These are phyloP conservation scores for Magnusiomyces tetraspermus DNA, from an alignment of 1,139 yeast genomes.

Conservation along the genomic window DNA sequence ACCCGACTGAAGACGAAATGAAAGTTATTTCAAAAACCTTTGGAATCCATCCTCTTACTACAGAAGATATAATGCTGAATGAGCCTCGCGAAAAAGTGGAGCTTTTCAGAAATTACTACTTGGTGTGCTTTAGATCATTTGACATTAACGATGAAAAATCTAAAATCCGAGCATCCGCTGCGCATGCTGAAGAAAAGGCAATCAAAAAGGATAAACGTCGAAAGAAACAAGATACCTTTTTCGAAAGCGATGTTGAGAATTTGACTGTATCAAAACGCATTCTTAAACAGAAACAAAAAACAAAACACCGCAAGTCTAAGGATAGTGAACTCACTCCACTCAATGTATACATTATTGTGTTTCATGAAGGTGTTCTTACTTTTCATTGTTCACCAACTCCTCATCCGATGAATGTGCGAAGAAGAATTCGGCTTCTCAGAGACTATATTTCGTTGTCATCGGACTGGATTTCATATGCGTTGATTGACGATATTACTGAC, in stretches of 20 bases:
- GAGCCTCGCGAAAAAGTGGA: conserved; percentile 96
- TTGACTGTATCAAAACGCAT: too few relatives aligned
- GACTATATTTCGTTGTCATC: conserved; percentile 86
- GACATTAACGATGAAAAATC: conserved; percentile 12
- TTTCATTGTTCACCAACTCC: conserved; percentile 94
- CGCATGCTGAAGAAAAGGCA: conserved; percentile 8
- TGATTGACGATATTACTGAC: conserved; percentile 94
- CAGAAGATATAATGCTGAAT: conserved; percentile 89
- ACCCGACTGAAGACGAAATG: conserved; percentile 97
- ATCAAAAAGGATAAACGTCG: conserved; percentile 1
- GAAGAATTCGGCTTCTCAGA: conserved; percentile 77
- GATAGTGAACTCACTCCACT: conserved; percentile 65
- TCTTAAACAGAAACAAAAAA: too few relatives aligned
- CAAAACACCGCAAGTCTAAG: not conserved
- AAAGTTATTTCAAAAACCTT: conserved; percentile 82
- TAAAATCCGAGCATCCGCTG: conserved; percentile 7
- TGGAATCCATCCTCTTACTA: conserved; percentile 90
- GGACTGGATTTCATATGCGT: conserved; percentile 95
- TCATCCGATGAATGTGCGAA: conserved; percentile 88
- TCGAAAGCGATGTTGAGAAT: not conserved
- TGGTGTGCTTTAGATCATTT: conserved; percentile 66
- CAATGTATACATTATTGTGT: conserved; percentile 87
- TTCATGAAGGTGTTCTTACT: conserved; percentile 81
- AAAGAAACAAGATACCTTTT: not conserved
- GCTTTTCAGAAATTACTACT: conserved; percentile 75